Evolutionary conservation across 495 filamentous ascomycete species (phyloP), one percentile per base, ranked within the genome.

Genomic region (Viridothelium virens): DNA sequence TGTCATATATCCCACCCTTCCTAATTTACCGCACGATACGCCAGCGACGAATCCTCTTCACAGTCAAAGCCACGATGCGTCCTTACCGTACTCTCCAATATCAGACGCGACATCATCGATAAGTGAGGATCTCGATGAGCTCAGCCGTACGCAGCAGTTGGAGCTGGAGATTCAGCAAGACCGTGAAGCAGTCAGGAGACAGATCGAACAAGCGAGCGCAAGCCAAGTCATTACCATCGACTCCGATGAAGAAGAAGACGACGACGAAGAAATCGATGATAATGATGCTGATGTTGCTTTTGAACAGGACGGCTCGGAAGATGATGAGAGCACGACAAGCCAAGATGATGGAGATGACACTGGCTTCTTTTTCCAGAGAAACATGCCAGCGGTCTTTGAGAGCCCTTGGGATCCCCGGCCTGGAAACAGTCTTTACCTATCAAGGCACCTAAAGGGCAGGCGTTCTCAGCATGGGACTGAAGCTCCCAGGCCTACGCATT

Each of bases 141-240:
- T 82, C 10, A 3, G 18, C 36, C 31, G 36, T 36, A 59, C 53
- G 31, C 25, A 59, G 18, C 11, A 25, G 48, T 18, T 53, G 5
- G 53, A 59, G 9, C 53, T 11, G 9, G 25, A 59, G 14, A 9
- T 83, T 85, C 67, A 71, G 73, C 56, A 10, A 36, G 80, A 83
- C 56, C 75, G 83, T 46, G 79, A 85, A 64, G 76, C 74, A 10
- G 77, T 85, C 39, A 84, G 79, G 69, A 77, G 73, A 9, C 74
- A 83, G 46, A 82, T 84, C 62, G 70, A 80, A 50, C 74, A 79
- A 68, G 78, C 82, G 18, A 79, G 79, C 62, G 70, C 75, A 5
- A 80, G 77, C 62, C 75, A 80, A 66, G 74, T 84, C 38, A 81
- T 85, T 63, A 76, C 80, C 37, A 79, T 85, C 66, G 75, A 83